Evolutionary conservation across 1,284 basidiomycete species (phyloP).

Genomic region (Ganoderma resinaceum): DNA sequence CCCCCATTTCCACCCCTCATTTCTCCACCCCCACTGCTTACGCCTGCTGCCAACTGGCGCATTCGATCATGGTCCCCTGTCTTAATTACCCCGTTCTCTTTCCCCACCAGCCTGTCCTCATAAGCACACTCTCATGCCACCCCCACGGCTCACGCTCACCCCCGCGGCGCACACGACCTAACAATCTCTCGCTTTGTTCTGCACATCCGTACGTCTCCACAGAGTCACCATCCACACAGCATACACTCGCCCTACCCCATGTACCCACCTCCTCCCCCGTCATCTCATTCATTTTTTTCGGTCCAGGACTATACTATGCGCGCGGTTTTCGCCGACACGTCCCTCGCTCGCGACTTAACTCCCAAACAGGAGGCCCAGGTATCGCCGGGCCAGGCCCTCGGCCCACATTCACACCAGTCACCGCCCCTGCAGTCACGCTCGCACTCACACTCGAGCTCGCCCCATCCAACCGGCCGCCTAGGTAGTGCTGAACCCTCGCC

Average conservation of each 20-base stretch:
- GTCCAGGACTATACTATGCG: slow-evolving; percentile 22
- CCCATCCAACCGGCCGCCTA: background rate
- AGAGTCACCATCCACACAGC: background rate
- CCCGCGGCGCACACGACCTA: background rate
- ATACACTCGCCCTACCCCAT: slow-evolving; percentile 15
- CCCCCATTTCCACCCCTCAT: slow-evolving; percentile 24
- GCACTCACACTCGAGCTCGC: slow-evolving; percentile 5
- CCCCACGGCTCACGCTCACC: background rate
- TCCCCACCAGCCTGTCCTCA: slow-evolving; percentile 16
- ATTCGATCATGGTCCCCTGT: slow-evolving; percentile 22
- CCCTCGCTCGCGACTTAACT: slow-evolving; percentile 27
- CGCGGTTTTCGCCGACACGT: slow-evolving; percentile 22
- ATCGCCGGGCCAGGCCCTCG: slow-evolving; percentile 4
- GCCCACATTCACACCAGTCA: slow-evolving; percentile 4
- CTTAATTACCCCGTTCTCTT: slow-evolving; percentile 10
- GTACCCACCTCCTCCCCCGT: slow-evolving; percentile 7
- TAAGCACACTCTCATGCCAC: slow-evolving; percentile 8
- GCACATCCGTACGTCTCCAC: slow-evolving; percentile 7
- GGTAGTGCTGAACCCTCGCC: background rate
- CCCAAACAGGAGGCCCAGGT: slow-evolving; percentile 27
- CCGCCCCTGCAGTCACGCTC: background rate
- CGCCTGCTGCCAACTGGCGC: slow-evolving; percentile 11
- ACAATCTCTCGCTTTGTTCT: background rate
- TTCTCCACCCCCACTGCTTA: slow-evolving; percentile 32
- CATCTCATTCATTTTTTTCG: slow-evolving; percentile 12